Evolutionary conservation across 2,329 filamentous ascomycete genomes (phyloP), one percentile per base, ranked within the genome.

Genomic region (Fusarium globosum): DNA sequence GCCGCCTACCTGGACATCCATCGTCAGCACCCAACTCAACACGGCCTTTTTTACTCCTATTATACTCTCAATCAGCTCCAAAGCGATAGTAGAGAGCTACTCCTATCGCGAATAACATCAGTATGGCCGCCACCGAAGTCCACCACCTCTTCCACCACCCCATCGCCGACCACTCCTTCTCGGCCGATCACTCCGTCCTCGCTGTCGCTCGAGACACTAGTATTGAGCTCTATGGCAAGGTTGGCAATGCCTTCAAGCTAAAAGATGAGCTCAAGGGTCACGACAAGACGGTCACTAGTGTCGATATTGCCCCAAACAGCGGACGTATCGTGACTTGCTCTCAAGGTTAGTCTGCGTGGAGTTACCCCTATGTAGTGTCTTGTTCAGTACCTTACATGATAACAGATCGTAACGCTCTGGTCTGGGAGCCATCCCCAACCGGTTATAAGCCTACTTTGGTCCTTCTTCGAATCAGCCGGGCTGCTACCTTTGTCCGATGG

Each of bases 361-460:
- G 28, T 14, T 36, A 16, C 49, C 45, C 59, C 56, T 39, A 42
- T 55, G 61, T 48, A 28, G 52, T 26, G 23, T 36, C 51, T 48
- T 26, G 21, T 35, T 23, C 36, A 36, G 36, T 39, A 38, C 35
- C 70, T 78, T 45, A 76, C 51, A 36, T 48, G 26, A 38, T 36
- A 16, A 28, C 59, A 97, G 96, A 99, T 84, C 94, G 96, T 77
- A 99, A 99, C 83, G 96, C 96, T 70, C 92, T 98, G 76, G 96
- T 99, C 60, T 99, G 96, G 96, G 96, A 99, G 81, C 94, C 94
- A 26, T 95, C 94, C n/a, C 90, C 94, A 3, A 88, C 90, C 45
- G 96, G 95, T 64, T 99, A 97, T 90, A 98, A 98, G 84, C 96
- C 96, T 7, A 99, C 96, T 2, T 90, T 99, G 61, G 96, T 99